Evolutionary conservation across 768 basidiomycete genomes (phyloP).

Genomic region (Amanita rimosa): DNA sequence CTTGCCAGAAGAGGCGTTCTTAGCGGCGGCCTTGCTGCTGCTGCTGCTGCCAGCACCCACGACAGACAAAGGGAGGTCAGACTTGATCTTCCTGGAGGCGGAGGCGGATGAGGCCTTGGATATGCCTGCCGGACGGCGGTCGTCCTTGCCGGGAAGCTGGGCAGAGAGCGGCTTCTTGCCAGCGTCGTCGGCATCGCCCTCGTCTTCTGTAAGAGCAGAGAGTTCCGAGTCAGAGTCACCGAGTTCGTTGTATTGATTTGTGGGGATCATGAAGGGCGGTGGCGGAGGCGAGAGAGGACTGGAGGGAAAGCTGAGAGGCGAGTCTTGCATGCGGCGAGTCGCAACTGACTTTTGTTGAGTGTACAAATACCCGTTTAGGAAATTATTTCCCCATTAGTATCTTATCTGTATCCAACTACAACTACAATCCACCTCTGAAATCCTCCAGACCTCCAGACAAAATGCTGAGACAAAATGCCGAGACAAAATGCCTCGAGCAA

Average conservation of each 20-base stretch:
- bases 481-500: no score
- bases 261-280: not conserved
- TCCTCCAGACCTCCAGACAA: no score
- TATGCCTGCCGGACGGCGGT: not conserved
- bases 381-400: not conserved
- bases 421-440: no score
- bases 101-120: not conserved
- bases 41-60: slow-evolving; percentile 8
- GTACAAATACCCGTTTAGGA: not conserved
- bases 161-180: slow-evolving; percentile 10
- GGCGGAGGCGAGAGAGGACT: slow-evolving; percentile 34
- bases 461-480: no score
- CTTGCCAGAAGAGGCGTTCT: slow-evolving; percentile 15
- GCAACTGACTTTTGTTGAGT: not conserved
- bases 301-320: slow-evolving; percentile 58
- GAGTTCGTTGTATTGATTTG: slow-evolving; percentile 8
- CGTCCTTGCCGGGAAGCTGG: slow-evolving; percentile 1
- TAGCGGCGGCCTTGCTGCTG: slow-evolving; percentile 8
- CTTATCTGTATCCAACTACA: not conserved
- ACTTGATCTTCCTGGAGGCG: not conserved
- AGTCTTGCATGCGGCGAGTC: slow-evolving; percentile 33
- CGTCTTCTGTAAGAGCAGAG: slow-evolving; percentile 77
- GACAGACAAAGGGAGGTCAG: slow-evolving; percentile 6
- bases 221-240: slow-evolving; percentile 60
- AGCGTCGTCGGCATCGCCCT: slow-evolving; percentile 34